Conservation (phyloP, 1,284 basidiomycete species). For the Thecaphora thlaspeos region DNA sequence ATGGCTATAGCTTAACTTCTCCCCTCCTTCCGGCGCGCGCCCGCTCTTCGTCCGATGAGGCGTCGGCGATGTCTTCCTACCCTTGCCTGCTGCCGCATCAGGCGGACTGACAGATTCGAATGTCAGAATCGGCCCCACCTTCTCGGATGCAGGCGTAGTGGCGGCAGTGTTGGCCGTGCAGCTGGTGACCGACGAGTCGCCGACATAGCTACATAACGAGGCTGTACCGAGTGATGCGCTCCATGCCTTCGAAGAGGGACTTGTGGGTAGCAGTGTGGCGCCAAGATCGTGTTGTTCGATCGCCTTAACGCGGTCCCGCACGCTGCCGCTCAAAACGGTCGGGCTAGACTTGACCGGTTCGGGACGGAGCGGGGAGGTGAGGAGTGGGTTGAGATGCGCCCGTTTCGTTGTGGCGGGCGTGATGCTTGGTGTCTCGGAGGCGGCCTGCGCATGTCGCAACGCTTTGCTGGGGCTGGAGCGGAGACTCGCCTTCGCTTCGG, state of each 20-base stretch:
- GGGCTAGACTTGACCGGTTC: not conserved
- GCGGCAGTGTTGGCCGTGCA: not conserved
- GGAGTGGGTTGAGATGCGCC: constrained; percentile 34
- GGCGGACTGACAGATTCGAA: constrained; percentile 1
- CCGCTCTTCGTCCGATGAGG: too few relatives aligned
- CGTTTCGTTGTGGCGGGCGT: constrained; percentile 49
- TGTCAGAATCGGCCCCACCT: not conserved
- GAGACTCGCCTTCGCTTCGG: not conserved
- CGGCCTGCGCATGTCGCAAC: constrained; percentile 2
- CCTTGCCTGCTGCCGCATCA: too few relatives aligned
- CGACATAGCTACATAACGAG: not conserved
- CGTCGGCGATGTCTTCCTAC: too few relatives aligned
- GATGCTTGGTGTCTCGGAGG: constrained; percentile 41
- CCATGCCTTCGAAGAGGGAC: constrained; percentile 3
- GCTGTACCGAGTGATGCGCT: not conserved
- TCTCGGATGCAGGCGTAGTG: not conserved
- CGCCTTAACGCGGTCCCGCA: constrained; percentile 39
- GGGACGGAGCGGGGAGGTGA: constrained; percentile 39
- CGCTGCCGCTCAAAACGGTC: constrained; percentile 9
- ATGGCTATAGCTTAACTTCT: constrained; percentile 9
- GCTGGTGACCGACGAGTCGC: not conserved
- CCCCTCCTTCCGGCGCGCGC: not conserved
- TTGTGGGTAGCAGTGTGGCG: constrained; percentile 12
- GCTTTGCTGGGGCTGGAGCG: not conserved
- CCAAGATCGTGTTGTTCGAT: constrained; percentile 19